Percentiles rank a stretch among this genome's conserved stretches.
Conservation (phyloP, 441 rosid genomes). For the Euphorbia celastroides region DNA sequence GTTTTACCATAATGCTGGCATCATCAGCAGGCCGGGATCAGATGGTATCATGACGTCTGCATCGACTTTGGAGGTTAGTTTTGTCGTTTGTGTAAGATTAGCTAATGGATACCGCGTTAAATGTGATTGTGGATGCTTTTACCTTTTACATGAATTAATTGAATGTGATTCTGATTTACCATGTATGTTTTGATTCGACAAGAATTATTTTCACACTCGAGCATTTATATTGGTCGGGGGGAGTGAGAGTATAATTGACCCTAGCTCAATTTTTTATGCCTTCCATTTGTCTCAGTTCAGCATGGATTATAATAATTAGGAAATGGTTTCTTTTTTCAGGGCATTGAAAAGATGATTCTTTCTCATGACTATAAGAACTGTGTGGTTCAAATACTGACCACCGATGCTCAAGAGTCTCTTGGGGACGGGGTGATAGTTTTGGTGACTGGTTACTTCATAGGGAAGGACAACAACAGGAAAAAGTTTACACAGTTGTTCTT, state of each 20-base stretch:
- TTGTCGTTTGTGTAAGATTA: not conserved
- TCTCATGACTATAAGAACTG: conserved; percentile 66
- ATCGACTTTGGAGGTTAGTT: conserved; percentile 26
- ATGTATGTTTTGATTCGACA: too few relatives aligned
- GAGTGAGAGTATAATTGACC: not conserved
- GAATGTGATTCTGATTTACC: not conserved
- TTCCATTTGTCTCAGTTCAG: not conserved
- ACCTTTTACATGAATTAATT: not conserved
- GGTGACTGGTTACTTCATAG: conserved; percentile 81
- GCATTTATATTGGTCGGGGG: not conserved
- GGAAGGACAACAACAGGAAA: conserved; percentile 54
- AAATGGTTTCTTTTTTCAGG: conserved; percentile 36
- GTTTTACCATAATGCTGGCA: conserved; percentile 34
- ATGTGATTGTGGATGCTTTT: not conserved
- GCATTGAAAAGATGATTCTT: conserved; percentile 65
- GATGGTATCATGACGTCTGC: conserved; percentile 20
- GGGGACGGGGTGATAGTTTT: conserved; percentile 76
- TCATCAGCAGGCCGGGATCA: conserved; percentile 24
- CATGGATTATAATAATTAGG: not conserved
- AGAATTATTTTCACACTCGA: too few relatives aligned
- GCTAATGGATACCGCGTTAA: not conserved
- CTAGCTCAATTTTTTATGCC: not conserved
- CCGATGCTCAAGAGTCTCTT: conserved; percentile 81
- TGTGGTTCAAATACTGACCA: conserved; percentile 74
- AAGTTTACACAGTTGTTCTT: conserved; percentile 83